phyloP scores from a whole-genome alignment of 2,329 filamentous ascomycete species.

The Colletotrichum sp. region DNA sequence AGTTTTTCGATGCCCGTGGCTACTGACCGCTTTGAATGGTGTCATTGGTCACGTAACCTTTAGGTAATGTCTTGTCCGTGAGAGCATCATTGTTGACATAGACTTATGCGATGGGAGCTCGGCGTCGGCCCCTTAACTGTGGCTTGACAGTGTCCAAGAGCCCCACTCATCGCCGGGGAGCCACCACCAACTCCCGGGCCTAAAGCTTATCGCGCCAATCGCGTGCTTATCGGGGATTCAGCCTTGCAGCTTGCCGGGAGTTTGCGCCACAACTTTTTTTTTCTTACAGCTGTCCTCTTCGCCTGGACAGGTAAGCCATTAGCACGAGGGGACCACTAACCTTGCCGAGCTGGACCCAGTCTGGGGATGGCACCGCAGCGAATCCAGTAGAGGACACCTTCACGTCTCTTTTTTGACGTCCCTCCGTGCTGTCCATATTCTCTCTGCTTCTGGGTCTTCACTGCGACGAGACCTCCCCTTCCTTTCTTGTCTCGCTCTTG shows the following conservation, averaged over 20 bases:
- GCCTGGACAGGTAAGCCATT: slow-evolving; percentile 15
- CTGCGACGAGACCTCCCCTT: neutral
- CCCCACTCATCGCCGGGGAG: neutral
- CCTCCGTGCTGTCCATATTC: neutral
- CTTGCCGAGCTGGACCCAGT: slow-evolving; percentile 8
- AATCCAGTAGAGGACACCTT: slow-evolving; percentile 19
- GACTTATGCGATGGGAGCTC: slow-evolving; percentile 1
- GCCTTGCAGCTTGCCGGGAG: slow-evolving; percentile 1
- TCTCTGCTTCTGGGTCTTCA: neutral
- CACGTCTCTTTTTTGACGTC: slow-evolving; percentile 8
- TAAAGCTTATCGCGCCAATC: slow-evolving; percentile 17
- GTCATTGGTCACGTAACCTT: slow-evolving; percentile 13
- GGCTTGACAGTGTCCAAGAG: neutral
- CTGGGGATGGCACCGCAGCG: slow-evolving; percentile 13
- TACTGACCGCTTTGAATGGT: neutral
- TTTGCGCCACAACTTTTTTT: slow-evolving; percentile 9
- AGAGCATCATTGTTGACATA: neutral
- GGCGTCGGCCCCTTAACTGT: slow-evolving; percentile 6
- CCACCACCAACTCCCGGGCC: slow-evolving; percentile 2
- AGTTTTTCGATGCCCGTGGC: neutral
- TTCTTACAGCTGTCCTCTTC: slow-evolving; percentile 22
- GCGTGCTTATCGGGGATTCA: slow-evolving; percentile 3
- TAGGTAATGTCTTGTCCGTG: neutral
- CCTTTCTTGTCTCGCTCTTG: neutral
- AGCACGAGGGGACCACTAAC: neutral